Conservation (phyloP, 1,284 basidiomycete species). For the Exsudoporus floridanus region DNA sequence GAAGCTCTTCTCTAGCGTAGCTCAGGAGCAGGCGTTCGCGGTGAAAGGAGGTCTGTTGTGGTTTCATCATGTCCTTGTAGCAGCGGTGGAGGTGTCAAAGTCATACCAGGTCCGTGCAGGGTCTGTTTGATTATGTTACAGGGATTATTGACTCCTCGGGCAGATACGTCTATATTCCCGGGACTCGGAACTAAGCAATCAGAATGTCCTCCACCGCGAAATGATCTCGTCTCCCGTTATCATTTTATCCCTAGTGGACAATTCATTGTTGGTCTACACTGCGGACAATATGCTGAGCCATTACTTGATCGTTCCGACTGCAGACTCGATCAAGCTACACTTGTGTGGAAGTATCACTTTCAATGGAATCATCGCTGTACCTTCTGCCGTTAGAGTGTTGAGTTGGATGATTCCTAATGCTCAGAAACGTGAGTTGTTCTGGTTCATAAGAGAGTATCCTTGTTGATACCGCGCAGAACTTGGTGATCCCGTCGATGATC, state of each 20-base stretch:
- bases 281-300: constrained; percentile 95
- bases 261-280: constrained; percentile 95
- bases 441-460: background rate
- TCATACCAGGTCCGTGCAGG: constrained; percentile 65
- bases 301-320: constrained; percentile 87
- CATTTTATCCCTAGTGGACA: constrained; percentile 90
- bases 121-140: background rate
- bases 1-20: constrained; percentile 84
- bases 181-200: constrained; percentile 86
- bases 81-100: constrained; percentile 81
- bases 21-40: constrained; percentile 87
- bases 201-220: constrained; percentile 84
- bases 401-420: constrained; percentile 96
- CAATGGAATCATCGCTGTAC: constrained; percentile 84
- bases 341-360: constrained; percentile 96
- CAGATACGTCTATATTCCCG: constrained; percentile 92
- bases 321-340: constrained; percentile 81
- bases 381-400: constrained; percentile 83
- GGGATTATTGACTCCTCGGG: constrained; percentile 1
- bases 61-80: constrained; percentile 96
- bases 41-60: constrained; percentile 93
- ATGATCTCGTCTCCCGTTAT: constrained; percentile 77
- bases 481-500: constrained; percentile 92
- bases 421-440: constrained; percentile 76
- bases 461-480: constrained; percentile 55